Base-by-base conservation (phyloP, 2,329 filamentous ascomycete species). In the Fusarium sacchari region DNA sequence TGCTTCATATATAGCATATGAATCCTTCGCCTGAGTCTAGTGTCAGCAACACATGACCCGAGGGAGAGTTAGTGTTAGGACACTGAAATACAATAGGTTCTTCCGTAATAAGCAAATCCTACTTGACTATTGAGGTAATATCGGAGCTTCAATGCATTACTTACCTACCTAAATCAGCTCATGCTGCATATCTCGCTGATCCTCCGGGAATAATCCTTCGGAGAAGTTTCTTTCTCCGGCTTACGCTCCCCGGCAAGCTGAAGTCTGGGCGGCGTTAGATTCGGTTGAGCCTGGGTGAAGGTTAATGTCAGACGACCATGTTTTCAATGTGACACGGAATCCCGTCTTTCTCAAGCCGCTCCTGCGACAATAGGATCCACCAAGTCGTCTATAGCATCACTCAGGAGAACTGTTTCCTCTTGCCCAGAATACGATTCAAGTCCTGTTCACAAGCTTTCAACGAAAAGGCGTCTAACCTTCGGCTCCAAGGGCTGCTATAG, bases 381-480 rank as follows among this genome's bases (percentile, higher is more conserved):
- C 30, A 7, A n/a, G 6, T 20, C 24, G 1, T 34, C 11, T 0
- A 24, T 34, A 24, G 22, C 20, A 3, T 18, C 7, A 5, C 6
- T 13, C n/a, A 1, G 22, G 12, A 0, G 6, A 13, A 13, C 11
- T 3, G 3, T 14, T 18, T 5, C 15, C 4, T 18, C 5, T 37
- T 17, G 5, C 3, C 4, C 5, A 13, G 7, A 12, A 5, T 5
- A 10, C 7, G 3, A 5, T 11, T 9, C 3, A 2, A n/a, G 3
- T 17, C 2, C 24, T 28, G 18, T 3, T 2, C 4, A 13, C 7
- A 9, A 0, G 2, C 13, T 53, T 7, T 7, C 3, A 6, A 20
- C 2, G 3, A 14, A 20, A 13, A n/a, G 24, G 14, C 0, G 4
- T 3, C 34, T 30, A 3, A 7, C 2, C 15, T 12, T 42, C 3